Conservation (phyloP, 2,329 filamentous ascomycete genomes). For the Clonostachys rhizophaga region DNA sequence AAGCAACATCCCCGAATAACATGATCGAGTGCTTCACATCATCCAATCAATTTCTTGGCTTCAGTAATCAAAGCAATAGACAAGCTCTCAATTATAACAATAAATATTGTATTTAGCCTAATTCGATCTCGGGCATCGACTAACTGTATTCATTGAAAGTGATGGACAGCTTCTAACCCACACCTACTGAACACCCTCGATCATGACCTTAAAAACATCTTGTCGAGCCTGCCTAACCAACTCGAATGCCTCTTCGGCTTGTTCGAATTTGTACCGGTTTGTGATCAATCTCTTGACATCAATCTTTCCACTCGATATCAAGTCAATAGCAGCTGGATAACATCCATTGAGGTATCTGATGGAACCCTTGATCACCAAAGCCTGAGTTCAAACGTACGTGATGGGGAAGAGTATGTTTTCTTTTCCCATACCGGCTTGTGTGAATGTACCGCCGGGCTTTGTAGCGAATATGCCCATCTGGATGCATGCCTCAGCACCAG, state of each 20-base stretch:
- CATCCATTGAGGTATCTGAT: constrained; percentile 45
- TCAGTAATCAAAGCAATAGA: no score
- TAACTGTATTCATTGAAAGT: no score
- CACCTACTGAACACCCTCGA: constrained; percentile 4
- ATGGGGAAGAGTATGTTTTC: constrained; percentile 48
- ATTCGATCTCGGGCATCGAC: no score
- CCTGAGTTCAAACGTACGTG: constrained; percentile 39
- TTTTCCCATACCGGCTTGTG: constrained; percentile 47
- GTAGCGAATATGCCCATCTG: constrained; percentile 36
- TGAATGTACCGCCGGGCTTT: constrained; percentile 40
- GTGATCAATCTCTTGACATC: constrained; percentile 25
- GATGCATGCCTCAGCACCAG: constrained; percentile 39
- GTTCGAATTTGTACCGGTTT: constrained; percentile 28
- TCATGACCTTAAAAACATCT: constrained; percentile 7
- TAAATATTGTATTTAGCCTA: no score
- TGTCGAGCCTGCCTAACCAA: constrained; percentile 10
- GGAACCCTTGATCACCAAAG: constrained; percentile 40
- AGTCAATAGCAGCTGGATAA: constrained; percentile 41
- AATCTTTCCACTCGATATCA: constrained; percentile 43
- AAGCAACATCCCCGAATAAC: no score
- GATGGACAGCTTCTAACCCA: no score
- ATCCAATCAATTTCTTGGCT: no score
- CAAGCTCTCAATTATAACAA: no score
- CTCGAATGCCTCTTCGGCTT: constrained; percentile 40
- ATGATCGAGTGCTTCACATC: no score